Evolutionary conservation across 805 yeast genomes (phyloP).

Genomic region (Kazachstania bromeliacearum): DNA sequence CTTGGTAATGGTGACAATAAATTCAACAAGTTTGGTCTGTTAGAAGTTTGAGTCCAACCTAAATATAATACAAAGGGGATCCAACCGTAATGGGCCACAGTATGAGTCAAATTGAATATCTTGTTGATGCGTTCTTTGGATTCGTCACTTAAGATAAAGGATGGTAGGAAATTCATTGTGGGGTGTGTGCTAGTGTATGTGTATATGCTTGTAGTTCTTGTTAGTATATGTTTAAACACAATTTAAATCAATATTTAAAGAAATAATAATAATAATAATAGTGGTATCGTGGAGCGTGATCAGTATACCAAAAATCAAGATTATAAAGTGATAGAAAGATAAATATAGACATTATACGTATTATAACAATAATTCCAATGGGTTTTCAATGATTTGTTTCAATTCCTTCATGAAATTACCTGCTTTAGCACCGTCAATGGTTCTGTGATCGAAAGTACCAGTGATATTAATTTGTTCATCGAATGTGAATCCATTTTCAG

Average conservation of each 20-base stretch:
- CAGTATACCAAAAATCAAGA: not conserved
- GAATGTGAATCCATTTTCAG: slow-evolving; percentile 85
- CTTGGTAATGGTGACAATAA: slow-evolving; percentile 32
- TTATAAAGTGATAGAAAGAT: not conserved
- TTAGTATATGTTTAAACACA: too few species aligned
- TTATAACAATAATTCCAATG: slow-evolving; percentile 83
- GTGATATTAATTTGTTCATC: slow-evolving; percentile 87
- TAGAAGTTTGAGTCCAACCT: slow-evolving; percentile 75
- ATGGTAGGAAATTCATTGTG: slow-evolving; percentile 27
- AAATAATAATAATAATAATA: not conserved
- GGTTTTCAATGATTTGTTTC: slow-evolving; percentile 88
- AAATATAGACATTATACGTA: not conserved
- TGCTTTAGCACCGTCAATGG: slow-evolving; percentile 94
- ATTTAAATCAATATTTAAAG: too few species aligned
- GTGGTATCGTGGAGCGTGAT: too few species aligned
- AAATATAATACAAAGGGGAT: slow-evolving; percentile 89
- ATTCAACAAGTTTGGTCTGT: slow-evolving; percentile 69
- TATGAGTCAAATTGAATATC: slow-evolving; percentile 72
- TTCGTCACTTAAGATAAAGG: slow-evolving; percentile 31
- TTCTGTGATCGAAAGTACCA: slow-evolving; percentile 97
- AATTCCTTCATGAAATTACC: slow-evolving; percentile 94
- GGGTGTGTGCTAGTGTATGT: not conserved
- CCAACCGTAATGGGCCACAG: slow-evolving; percentile 92
- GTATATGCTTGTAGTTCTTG: not conserved
- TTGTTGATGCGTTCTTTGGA: slow-evolving; percentile 77